Percentiles rank a stretch among this genome's conserved stretches.
phyloP scores from a whole-genome alignment of 768 basidiomycete genomes.

The Hemileccinum rubropunctum region DNA sequence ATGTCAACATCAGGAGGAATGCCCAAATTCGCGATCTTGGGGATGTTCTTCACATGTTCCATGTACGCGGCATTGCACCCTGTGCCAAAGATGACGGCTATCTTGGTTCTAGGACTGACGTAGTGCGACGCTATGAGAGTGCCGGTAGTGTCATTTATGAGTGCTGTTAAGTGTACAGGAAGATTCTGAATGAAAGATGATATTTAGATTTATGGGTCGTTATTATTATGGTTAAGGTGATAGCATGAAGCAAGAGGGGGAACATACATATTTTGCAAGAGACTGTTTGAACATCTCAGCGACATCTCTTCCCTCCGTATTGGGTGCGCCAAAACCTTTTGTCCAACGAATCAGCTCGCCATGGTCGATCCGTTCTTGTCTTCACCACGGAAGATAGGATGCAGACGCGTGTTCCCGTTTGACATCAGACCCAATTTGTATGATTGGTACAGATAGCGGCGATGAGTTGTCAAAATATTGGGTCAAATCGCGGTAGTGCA shows the following conservation, averaged over 20 bases:
- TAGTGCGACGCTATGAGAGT: constrained; percentile 97
- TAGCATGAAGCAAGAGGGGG: neutral
- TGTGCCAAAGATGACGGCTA: constrained; percentile 96
- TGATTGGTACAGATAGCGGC: neutral
- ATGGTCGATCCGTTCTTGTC: constrained; percentile 93
- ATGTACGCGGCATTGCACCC: constrained; percentile 99
- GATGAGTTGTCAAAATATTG: neutral
- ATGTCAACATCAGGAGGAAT: constrained; percentile 67
- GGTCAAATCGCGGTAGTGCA: neutral
- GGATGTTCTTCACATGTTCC: constrained; percentile 83
- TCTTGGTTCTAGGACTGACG: constrained; percentile 86
- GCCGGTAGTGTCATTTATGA: constrained; percentile 98
- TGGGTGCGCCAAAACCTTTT: constrained; percentile 93
- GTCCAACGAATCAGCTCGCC: constrained; percentile 97
- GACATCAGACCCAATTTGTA: neutral
- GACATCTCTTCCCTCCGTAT: constrained; percentile 91
- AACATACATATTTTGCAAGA: constrained; percentile 69
- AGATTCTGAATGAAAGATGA: constrained; percentile 51
- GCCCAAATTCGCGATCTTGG: constrained; percentile 78
- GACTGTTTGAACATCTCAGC: constrained; percentile 90
- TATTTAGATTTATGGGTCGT: neutral
- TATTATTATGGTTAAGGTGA: neutral
- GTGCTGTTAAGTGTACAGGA: constrained; percentile 78
- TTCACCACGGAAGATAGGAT: constrained; percentile 28
- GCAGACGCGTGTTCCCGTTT: neutral